A percentile compares a stretch with the other conserved stretches of the same genome.
These are phyloP conservation scores for Tricholoma sp. DNA, from an alignment of 768 basidiomycete genomes.

Conservation along the genomic window DNA sequence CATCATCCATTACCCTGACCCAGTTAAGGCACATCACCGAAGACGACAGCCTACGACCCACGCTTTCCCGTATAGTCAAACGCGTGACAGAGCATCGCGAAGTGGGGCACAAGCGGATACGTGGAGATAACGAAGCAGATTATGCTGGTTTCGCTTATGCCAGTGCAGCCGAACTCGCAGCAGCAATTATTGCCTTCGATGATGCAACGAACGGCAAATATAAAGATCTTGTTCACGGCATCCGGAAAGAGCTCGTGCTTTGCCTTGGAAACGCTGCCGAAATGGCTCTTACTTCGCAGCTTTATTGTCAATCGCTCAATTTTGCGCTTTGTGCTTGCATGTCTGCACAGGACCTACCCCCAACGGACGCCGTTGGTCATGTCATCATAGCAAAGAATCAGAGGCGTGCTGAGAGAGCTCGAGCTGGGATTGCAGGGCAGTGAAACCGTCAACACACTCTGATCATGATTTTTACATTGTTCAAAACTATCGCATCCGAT, in stretches of 20 bases:
- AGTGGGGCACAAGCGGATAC: constrained; percentile 16
- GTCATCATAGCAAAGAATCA: constrained; percentile 17
- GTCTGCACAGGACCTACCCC: constrained; percentile 13
- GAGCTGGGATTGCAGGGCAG: not conserved
- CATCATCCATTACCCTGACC: constrained; percentile 11
- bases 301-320: constrained; percentile 18
- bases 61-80: constrained; percentile 17
- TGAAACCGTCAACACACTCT: too few species aligned
- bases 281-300: constrained; percentile 22
- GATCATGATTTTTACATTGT: too few species aligned
- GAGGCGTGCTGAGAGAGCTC: constrained; percentile 18
- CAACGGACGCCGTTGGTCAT: constrained; percentile 10
- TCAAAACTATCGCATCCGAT: too few species aligned
- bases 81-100: constrained; percentile 15
- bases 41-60: constrained; percentile 16
- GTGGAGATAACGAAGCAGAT: constrained; percentile 11
- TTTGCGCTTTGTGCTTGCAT: constrained; percentile 20
- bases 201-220: constrained; percentile 21
- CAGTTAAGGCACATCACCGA: constrained; percentile 23
- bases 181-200: constrained; percentile 25
- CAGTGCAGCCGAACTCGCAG: constrained; percentile 26
- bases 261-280: constrained; percentile 30
- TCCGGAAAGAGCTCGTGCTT: constrained; percentile 23
- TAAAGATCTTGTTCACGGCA: constrained; percentile 13
- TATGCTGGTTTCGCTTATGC: constrained; percentile 19